These are phyloP conservation scores for Komagataella kurtzmanii DNA, from an alignment of 805 yeast species.

Conservation along the genomic window DNA sequence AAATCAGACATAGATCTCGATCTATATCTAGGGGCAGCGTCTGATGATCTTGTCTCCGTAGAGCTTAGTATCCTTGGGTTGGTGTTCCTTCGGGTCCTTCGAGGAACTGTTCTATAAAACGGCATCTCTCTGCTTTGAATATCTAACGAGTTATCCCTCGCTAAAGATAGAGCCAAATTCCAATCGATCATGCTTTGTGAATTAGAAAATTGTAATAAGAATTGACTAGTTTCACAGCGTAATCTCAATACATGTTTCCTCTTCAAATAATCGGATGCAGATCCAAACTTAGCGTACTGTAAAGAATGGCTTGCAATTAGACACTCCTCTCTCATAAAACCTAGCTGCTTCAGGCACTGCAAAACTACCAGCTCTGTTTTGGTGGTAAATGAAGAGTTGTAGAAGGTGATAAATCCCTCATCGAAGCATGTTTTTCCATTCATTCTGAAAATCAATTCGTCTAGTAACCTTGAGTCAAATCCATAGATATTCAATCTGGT, in stretches of 20 bases:
- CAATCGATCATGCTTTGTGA: constrained; percentile 64
- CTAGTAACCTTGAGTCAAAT: constrained; percentile 7
- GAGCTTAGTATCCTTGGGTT: not conserved
- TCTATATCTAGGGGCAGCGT: not conserved
- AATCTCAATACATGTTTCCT: constrained; percentile 55
- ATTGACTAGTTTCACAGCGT: constrained; percentile 75
- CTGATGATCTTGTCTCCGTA: not conserved
- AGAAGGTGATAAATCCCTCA: constrained; percentile 4
- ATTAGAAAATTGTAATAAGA: constrained; percentile 49
- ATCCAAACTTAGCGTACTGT: constrained; percentile 74
- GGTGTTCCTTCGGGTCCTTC: constrained; percentile 36
- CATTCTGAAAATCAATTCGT: not conserved
- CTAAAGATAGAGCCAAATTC: constrained; percentile 61
- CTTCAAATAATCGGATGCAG: constrained; percentile 76
- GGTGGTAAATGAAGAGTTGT: constrained; percentile 15
- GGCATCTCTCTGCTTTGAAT: constrained; percentile 61
- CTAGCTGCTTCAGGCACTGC: constrained; percentile 8
- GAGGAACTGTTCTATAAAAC: constrained; percentile 66
- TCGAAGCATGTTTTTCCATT: constrained; percentile 2
- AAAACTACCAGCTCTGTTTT: constrained; percentile 14
- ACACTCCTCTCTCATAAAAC: constrained; percentile 17
- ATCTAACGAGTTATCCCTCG: constrained; percentile 72
- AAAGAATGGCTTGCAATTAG: constrained; percentile 59
- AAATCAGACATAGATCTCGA: not conserved
- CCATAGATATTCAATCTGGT: constrained; percentile 70